phyloP scores from a whole-genome alignment of 2,329 filamentous ascomycete species.

The Pseudocercospora cruenta region DNA sequence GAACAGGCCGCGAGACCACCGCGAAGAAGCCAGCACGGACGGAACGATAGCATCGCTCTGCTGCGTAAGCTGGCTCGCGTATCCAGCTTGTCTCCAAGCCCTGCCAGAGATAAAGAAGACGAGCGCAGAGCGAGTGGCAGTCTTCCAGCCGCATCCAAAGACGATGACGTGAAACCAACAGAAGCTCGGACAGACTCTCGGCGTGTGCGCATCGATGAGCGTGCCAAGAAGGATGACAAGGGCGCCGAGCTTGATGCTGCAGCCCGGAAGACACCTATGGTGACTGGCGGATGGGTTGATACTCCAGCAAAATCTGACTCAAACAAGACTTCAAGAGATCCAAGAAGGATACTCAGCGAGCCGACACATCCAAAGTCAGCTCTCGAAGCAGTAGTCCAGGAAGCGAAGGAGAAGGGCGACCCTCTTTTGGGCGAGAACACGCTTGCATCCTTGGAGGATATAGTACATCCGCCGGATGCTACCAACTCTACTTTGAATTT shows the following conservation, averaged over 20 bases:
- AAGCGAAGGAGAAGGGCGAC: constrained; percentile 39
- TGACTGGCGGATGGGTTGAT: background rate
- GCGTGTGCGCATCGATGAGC: constrained; percentile 16
- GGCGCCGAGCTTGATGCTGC: background rate
- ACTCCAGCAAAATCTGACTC: constrained; percentile 6
- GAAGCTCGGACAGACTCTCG: constrained; percentile 12
- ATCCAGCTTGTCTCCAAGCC: constrained; percentile 52
- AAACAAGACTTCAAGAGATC: background rate
- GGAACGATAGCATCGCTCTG: constrained; percentile 51
- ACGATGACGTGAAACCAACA: background rate
- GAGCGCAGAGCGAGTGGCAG: background rate
- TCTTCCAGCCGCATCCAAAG: background rate
- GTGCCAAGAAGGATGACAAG: constrained; percentile 13
- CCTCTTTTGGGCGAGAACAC: constrained; percentile 50
- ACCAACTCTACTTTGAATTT: constrained; percentile 30
- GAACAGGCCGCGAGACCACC: background rate
- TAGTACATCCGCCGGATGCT: constrained; percentile 41
- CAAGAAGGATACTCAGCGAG: constrained; percentile 19
- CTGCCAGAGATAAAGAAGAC: constrained; percentile 33
- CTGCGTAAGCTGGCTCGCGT: constrained; percentile 51
- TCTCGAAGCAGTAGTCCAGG: constrained; percentile 46
- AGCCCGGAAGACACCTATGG: background rate
- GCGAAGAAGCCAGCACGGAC: constrained; percentile 32
- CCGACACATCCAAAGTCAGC: constrained; percentile 36
- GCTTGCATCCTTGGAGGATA: constrained; percentile 52